Conservation (phyloP, 1,139 yeast species). For the Pneumocystis carinii region DNA sequence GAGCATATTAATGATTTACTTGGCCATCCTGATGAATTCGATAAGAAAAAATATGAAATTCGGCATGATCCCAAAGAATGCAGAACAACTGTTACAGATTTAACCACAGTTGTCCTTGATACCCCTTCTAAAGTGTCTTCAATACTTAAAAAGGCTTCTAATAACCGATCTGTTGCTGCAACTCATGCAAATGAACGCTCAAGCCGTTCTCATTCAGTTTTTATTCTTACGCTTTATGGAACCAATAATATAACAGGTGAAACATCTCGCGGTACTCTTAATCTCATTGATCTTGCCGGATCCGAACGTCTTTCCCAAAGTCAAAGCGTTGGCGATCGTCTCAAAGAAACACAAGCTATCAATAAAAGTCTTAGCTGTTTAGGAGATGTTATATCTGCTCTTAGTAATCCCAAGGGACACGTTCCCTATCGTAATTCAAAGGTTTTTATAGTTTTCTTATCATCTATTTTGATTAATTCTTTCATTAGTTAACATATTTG, state of each 20-base stretch:
- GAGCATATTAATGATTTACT: constrained; percentile 64
- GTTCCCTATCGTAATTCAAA: constrained; percentile 45
- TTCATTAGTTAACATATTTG: constrained; percentile 50
- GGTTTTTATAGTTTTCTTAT: constrained; percentile 9
- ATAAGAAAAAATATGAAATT: constrained; percentile 43
- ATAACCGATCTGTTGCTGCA: constrained; percentile 62
- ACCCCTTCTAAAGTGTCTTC: constrained; percentile 37
- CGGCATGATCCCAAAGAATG: constrained; percentile 46
- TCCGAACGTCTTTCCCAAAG: constrained; percentile 71
- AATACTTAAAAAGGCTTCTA: constrained; percentile 41
- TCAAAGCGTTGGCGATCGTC: constrained; percentile 47
- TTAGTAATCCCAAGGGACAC: constrained; percentile 33
- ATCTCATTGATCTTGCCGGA: constrained; percentile 74
- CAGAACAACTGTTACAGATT: constrained; percentile 46
- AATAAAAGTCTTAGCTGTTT: constrained; percentile 77
- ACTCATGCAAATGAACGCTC: constrained; percentile 74
- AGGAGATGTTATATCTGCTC: constrained; percentile 77
- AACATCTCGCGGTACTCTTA: constrained; percentile 44
- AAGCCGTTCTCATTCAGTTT: constrained; percentile 58
- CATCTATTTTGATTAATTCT: not conserved
- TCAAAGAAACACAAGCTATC: constrained; percentile 78
- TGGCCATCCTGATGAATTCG: constrained; percentile 22
- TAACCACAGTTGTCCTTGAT: constrained; percentile 37
- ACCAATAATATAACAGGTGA: constrained; percentile 37
- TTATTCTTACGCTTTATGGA: constrained; percentile 49